phyloP scores from a whole-genome alignment of 2,329 filamentous ascomycete genomes.

The Penicillium sp. region DNA sequence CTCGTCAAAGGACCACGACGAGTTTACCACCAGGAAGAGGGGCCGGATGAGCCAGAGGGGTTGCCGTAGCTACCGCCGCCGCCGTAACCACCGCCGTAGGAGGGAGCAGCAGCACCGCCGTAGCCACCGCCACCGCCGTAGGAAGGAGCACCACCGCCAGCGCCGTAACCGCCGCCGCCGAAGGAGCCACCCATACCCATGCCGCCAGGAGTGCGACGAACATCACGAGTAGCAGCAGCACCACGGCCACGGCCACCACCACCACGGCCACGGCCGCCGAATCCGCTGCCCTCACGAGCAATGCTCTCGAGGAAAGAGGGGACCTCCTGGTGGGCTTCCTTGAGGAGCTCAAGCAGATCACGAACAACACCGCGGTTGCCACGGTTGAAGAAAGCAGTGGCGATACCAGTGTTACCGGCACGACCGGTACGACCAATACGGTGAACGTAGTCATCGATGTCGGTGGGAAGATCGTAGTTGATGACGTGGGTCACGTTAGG shows the following conservation, averaged over 20 bases:
- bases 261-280: conserved; percentile 71
- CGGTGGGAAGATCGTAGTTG: conserved; percentile 99
- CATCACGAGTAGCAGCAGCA: conserved; percentile 73
- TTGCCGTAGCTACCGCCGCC: conserved; percentile 49
- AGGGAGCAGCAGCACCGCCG: conserved; percentile 29
- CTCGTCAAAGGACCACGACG: conserved; percentile 43
- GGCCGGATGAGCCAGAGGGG: conserved; percentile 51
- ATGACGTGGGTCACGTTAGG: conserved; percentile 96
- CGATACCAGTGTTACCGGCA: conserved; percentile 98
- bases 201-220: conserved; percentile 69
- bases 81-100: conserved; percentile 32
- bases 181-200: conserved; percentile 39
- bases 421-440: conserved; percentile 99
- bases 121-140: conserved; percentile 35
- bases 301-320: conserved; percentile 95
- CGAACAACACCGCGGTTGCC: conserved; percentile 97
- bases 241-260: conserved; percentile 67
- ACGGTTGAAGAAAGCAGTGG: conserved; percentile 99
- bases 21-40: conserved; percentile 56
- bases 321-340: conserved; percentile 98
- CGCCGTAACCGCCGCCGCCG: conserved; percentile 32
- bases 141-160: conserved; percentile 26
- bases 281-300: conserved; percentile 85
- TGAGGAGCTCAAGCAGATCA: conserved; percentile 94
- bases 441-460: conserved; percentile 98